These are phyloP conservation scores for Tolypocladium tropicale DNA, from an alignment of 2,329 filamentous ascomycete genomes.

Conservation along the genomic window DNA sequence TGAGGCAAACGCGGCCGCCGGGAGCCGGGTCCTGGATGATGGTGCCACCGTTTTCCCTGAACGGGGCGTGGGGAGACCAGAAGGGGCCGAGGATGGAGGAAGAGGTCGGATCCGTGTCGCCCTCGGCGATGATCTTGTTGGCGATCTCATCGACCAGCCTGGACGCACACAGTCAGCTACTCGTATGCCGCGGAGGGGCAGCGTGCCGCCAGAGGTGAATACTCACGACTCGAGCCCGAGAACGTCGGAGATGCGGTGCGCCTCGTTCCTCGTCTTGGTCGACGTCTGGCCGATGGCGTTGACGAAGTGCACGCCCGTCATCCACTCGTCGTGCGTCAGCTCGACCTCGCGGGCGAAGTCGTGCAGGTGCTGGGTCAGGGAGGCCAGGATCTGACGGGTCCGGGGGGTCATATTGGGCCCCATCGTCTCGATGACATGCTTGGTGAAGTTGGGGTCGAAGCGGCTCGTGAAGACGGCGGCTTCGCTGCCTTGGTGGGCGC, in stretches of 20 bases:
- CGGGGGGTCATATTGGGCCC: constrained; percentile 57
- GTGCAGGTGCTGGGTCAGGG: constrained; percentile 62
- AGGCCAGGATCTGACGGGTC: constrained; percentile 50
- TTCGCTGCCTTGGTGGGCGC: not conserved
- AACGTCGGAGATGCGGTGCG: constrained; percentile 62
- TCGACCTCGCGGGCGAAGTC: constrained; percentile 71
- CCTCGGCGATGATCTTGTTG: constrained; percentile 52
- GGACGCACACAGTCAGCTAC: not conserved
- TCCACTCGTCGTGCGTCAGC: constrained; percentile 68
- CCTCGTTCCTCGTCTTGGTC: constrained; percentile 60
- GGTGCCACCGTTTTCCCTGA: constrained; percentile 54
- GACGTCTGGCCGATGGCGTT: constrained; percentile 64
- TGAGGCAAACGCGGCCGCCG: constrained; percentile 49
- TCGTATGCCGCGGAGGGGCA: not conserved
- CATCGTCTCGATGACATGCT: constrained; percentile 63
- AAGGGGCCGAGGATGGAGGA: constrained; percentile 69
- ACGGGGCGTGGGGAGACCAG: constrained; percentile 66
- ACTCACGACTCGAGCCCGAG: constrained; percentile 62
- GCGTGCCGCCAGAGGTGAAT: not conserved
- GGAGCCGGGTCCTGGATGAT: constrained; percentile 54
- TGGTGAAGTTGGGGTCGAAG: constrained; percentile 71
- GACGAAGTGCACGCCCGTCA: constrained; percentile 63
- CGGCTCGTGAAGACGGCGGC: constrained; percentile 8
- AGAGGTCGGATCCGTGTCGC: constrained; percentile 55
- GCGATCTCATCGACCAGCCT: constrained; percentile 52